Evolutionary conservation across 345 rosid genomes (phyloP).

Genomic region (Microcos paniculata): DNA sequence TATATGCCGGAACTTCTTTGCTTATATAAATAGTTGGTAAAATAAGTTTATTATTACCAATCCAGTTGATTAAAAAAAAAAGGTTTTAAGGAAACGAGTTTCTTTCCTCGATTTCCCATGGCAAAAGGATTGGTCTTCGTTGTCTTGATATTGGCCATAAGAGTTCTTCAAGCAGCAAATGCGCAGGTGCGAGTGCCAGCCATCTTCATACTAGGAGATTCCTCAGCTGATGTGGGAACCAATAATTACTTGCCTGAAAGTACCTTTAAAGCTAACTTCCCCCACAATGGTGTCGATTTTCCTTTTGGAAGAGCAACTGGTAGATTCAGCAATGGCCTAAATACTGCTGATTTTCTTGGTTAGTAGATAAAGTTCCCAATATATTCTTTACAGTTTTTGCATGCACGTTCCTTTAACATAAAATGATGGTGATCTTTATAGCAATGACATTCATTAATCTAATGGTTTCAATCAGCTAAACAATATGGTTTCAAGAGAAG

Average conservation of each 20-base stretch:
- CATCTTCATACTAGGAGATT: slow-evolving; percentile 50
- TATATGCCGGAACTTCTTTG: not conserved
- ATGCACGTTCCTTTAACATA: not conserved
- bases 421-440: not conserved
- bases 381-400: too few species aligned
- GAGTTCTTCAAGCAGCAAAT: slow-evolving; percentile 15
- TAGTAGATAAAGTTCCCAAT: not conserved
- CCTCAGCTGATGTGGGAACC: slow-evolving; percentile 60
- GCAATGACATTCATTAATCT: not conserved
- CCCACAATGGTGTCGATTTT: slow-evolving; percentile 51
- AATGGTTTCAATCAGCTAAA: slow-evolving; percentile 34
- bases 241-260: slow-evolving; percentile 43
- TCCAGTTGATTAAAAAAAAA: not conserved
- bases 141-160: slow-evolving; percentile 13
- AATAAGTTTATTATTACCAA: not conserved
- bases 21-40: slow-evolving; percentile 27
- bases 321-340: slow-evolving; percentile 64
- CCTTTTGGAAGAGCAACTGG: slow-evolving; percentile 47
- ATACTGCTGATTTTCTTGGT: slow-evolving; percentile 54
- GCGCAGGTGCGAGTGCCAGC: slow-evolving; percentile 37
- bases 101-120: slow-evolving; percentile 13
- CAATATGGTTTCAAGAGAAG: slow-evolving; percentile 45
- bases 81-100: not conserved
- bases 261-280: slow-evolving; percentile 36
- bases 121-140: slow-evolving; percentile 10